A percentile compares a stretch with the other conserved stretches of the same genome.
phyloP scores from a whole-genome alignment of 208 protist species.

The Angomonas deanei region DNA sequence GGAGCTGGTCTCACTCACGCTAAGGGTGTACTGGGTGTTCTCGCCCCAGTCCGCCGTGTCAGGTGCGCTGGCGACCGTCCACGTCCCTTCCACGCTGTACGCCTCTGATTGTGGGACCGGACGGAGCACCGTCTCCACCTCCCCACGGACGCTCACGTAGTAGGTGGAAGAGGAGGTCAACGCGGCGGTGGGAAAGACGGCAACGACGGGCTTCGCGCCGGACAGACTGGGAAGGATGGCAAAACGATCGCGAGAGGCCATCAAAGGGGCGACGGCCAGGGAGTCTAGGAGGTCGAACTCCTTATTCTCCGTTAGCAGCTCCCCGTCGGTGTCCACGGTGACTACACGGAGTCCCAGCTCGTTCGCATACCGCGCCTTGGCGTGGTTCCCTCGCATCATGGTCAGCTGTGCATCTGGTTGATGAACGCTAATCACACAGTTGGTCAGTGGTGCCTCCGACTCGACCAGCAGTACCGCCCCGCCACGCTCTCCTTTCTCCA shows the following conservation, averaged over 20 bases:
- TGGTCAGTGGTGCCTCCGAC: conserved; percentile 13
- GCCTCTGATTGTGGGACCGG: background rate
- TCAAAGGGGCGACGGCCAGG: too few species aligned
- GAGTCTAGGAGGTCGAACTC: conserved; percentile 11
- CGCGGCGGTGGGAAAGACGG: background rate
- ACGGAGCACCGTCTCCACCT: background rate
- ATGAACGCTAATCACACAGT: conserved; percentile 65
- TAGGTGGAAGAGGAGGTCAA: background rate
- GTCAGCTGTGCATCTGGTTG: conserved; percentile 64
- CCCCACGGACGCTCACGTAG: background rate
- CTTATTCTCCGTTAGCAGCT: conserved; percentile 19
- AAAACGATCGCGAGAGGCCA: background rate
- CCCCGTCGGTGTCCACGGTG: conserved; percentile 41
- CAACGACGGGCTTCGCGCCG: background rate
- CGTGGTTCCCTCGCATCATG: conserved; percentile 38
- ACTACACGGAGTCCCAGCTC: conserved; percentile 59
- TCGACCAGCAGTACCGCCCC: background rate
- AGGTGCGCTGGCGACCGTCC: conserved; percentile 54
- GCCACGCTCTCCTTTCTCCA: background rate
- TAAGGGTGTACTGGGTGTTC: conserved; percentile 85
- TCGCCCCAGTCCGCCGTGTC: conserved; percentile 61
- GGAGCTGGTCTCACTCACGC: conserved; percentile 52
- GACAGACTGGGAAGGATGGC: background rate
- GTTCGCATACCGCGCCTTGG: conserved; percentile 42
- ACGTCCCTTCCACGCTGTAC: conserved; percentile 38